Evolutionary conservation across 1,284 basidiomycete genomes (phyloP).

Genomic region (Chalciporus piperatoides): DNA sequence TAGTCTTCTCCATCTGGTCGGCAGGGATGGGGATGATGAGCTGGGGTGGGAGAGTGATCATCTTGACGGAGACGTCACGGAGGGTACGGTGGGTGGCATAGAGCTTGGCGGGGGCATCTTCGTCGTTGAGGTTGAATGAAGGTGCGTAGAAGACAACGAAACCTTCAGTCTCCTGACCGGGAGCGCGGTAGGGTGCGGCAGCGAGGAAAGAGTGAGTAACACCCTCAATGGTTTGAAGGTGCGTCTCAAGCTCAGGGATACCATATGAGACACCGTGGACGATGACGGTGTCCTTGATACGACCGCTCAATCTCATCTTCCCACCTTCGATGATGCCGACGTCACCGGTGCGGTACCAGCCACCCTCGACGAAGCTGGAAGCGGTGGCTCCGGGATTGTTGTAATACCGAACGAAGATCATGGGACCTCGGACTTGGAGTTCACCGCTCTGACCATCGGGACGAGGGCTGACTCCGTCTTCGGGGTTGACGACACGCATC

Average conservation of each 20-base stretch:
- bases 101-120: slow-evolving; percentile 19
- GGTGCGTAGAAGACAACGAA: slow-evolving; percentile 33
- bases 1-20: slow-evolving; percentile 33
- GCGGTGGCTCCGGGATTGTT: slow-evolving; percentile 39
- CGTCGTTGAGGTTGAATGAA: slow-evolving; percentile 21
- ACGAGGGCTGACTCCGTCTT: slow-evolving; percentile 28
- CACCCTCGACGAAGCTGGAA: slow-evolving; percentile 38
- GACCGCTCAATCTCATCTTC: slow-evolving; percentile 39
- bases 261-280: slow-evolving; percentile 46
- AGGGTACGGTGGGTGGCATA: slow-evolving; percentile 20
- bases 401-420: slow-evolving; percentile 40
- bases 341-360: slow-evolving; percentile 46
- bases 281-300: slow-evolving; percentile 45
- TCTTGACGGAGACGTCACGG: slow-evolving; percentile 21
- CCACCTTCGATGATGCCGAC: slow-evolving; percentile 37
- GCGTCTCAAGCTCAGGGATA: slow-evolving; percentile 39
- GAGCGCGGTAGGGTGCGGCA: slow-evolving; percentile 35
- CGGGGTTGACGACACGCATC: slow-evolving; percentile 35
- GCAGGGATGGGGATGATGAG: slow-evolving; percentile 29
- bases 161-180: slow-evolving; percentile 32
- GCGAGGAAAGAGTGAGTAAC: slow-evolving; percentile 37
- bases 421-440: slow-evolving; percentile 39
- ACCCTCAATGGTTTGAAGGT: slow-evolving; percentile 40
- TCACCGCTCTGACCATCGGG: slow-evolving; percentile 34
- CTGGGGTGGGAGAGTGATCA: slow-evolving; percentile 26